A percentile compares a stretch with the other conserved stretches of the same genome.
Conservation (phyloP, 2,329 filamentous ascomycete genomes). For the Juglanconis oblonga region DNA sequence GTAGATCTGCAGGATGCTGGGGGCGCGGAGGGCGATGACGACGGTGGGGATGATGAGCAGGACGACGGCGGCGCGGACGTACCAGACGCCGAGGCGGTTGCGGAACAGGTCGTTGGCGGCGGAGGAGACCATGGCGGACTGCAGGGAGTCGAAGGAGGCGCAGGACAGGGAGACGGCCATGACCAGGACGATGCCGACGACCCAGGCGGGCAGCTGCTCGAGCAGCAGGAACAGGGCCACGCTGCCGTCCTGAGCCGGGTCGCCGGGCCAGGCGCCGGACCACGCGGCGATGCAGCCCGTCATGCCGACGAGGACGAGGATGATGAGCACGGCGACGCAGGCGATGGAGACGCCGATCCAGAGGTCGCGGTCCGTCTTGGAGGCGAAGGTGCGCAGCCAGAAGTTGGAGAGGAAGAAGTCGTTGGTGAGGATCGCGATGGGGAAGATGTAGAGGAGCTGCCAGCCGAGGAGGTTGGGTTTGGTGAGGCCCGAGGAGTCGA, state of each 20-base stretch:
- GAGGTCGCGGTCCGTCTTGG: conserved; percentile 74
- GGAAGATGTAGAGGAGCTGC: conserved; percentile 83
- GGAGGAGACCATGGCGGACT: conserved; percentile 81
- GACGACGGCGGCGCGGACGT: conserved; percentile 67
- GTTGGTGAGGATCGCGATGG: conserved; percentile 77
- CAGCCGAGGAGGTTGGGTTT: conserved; percentile 71
- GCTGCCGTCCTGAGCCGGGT: conserved; percentile 57
- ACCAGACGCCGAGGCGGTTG: conserved; percentile 74
- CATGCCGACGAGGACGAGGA: conserved; percentile 69
- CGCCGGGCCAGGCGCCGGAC: conserved; percentile 69
- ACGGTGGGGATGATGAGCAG: conserved; percentile 72
- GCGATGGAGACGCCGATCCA: conserved; percentile 72
- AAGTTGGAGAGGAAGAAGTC: conserved; percentile 84
- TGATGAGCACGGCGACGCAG: conserved; percentile 60
- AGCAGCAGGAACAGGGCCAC: conserved; percentile 75
- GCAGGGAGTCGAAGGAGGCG: conserved; percentile 76
- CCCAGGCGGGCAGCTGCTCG: conserved; percentile 70
- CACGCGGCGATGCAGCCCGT: conserved; percentile 75
- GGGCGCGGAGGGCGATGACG: conserved; percentile 70
- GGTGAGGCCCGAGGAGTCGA: conserved; percentile 67
- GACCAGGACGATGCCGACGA: conserved; percentile 77
- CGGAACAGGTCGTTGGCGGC: conserved; percentile 83
- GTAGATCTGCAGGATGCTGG: conserved; percentile 76
- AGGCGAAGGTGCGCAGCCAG: conserved; percentile 81
- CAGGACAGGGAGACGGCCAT: conserved; percentile 77